Conservation (phyloP, 2,329 filamentous ascomycete species). For the Fusarium ramigenum region DNA sequence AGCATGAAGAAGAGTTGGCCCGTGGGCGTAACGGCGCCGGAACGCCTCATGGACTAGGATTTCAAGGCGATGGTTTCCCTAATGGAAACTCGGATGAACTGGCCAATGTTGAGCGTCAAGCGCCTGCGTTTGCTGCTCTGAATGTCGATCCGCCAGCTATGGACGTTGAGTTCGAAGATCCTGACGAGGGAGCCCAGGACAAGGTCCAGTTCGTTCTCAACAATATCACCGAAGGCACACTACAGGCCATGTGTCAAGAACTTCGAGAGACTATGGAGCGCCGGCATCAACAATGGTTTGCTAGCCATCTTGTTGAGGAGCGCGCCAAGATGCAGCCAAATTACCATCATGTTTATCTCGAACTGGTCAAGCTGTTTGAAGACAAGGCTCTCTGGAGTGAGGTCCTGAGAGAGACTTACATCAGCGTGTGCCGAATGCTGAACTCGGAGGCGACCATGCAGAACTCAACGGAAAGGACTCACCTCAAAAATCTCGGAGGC, state of each 20-base stretch:
- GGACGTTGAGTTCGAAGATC: conserved; percentile 78
- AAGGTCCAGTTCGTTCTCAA: conserved; percentile 96
- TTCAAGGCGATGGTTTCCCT: conserved; percentile 61
- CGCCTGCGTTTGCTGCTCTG: conserved; percentile 80
- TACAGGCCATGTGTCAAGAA: conserved; percentile 84
- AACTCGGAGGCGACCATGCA: conserved; percentile 90
- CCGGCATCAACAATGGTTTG: conserved; percentile 95
- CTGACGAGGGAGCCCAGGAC: conserved; percentile 85
- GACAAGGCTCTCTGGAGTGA: conserved; percentile 84
- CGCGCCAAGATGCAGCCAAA: conserved; percentile 98
- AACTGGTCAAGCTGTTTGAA: conserved; percentile 84
- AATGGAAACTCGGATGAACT: conserved; percentile 78
- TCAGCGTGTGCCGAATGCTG: conserved; percentile 84
- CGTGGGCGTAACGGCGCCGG: conserved; percentile 63
- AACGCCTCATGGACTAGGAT: conserved; percentile 48
- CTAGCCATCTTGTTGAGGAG: conserved; percentile 92
- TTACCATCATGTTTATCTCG: conserved; percentile 92
- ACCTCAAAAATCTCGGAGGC: conserved; percentile 90
- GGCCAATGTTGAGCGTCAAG: conserved; percentile 64
- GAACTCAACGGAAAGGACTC: conserved; percentile 83
- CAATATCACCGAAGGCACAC: conserved; percentile 91
- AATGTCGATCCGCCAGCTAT: conserved; percentile 75
- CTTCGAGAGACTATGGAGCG: conserved; percentile 81
- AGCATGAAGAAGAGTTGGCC: conserved; percentile 69
- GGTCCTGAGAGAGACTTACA: conserved; percentile 91